Base-by-base conservation (phyloP, 345 rosid genomes). In the Sonneratia alba region DNA sequence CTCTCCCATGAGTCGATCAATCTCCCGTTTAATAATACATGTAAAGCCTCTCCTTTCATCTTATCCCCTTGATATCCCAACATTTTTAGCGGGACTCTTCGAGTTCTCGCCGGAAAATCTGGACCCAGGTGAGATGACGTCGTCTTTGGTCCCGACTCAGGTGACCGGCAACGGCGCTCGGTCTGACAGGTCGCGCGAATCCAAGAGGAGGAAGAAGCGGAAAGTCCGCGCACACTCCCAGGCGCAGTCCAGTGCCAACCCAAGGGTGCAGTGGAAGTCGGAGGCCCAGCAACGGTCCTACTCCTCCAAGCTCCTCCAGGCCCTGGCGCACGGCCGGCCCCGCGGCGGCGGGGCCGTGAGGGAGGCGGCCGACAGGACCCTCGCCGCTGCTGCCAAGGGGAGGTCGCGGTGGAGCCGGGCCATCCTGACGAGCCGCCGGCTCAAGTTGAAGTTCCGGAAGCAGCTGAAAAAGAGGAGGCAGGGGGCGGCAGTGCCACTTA, bases 341-440 rank as follows among this genome's bases (percentile, higher is more conserved):
- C 9, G 76, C 81, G 32, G 76, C 95, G 3, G 79, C 87, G 45
- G 89, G 80, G 80, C 90, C 51, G 96, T 95, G 15, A 79, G 98
- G 1, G 93, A 89, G 72, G 96, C 91, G 6, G 99, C 99, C 4
- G 96, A 95, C 71, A 80, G 78, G 72, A 90, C 86, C 14, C 78
- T 95, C 2, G 99, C 99, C 0, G 84, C 85, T 3, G 87, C 97
- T 4, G 99, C 97, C 0, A 92, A 87, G 73, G 98, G 99, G 19
- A 83, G 82, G 76, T 85, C 89, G 6, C 75, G 93, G 24, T 95
- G 99, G 99, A 95, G 99, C 77, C 86, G 98, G 64, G 98, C 99
- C 56, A 89, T 95, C 57, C 77, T 95, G 72, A 87, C 91, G 0
- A 86, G 77, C 59, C 57, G 18, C 45, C 86, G 92, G 70, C 81